phyloP scores from a whole-genome alignment of 2,329 filamentous ascomycete species.

The Torrubiellomyces zombiae region DNA sequence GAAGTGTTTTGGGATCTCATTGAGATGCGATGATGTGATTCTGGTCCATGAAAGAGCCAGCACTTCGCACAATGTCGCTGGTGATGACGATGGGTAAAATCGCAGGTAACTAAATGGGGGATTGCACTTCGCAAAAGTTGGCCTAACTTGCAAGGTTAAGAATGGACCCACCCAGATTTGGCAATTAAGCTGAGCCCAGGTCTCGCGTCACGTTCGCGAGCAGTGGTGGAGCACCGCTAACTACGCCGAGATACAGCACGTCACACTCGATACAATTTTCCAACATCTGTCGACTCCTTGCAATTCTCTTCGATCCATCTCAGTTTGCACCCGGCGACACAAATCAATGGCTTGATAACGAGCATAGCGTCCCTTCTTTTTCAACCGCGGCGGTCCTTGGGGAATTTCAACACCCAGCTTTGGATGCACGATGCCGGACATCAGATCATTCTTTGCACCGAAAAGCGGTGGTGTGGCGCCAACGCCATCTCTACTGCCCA shows the following conservation, averaged over 20 bases:
- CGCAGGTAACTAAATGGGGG: no score
- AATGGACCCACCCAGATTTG: no score
- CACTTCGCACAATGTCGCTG: no score
- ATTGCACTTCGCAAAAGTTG: no score
- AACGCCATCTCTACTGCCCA: slow-evolving; percentile 25
- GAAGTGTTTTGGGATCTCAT: slow-evolving; percentile 18
- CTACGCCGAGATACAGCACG: no score
- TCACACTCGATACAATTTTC: slow-evolving; percentile 11
- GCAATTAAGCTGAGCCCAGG: slow-evolving; percentile 21
- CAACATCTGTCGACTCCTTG: slow-evolving; percentile 4
- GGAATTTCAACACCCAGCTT: slow-evolving; percentile 1
- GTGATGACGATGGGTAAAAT: no score
- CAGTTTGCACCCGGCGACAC: slow-evolving; percentile 9
- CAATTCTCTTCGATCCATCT: no score
- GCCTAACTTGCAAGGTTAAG: no score
- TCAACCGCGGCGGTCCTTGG: slow-evolving; percentile 2
- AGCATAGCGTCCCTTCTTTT: slow-evolving; percentile 4
- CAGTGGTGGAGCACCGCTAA: slow-evolving; percentile 10
- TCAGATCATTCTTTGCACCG: slow-evolving; percentile 76
- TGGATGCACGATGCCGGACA: slow-evolving; percentile 57
- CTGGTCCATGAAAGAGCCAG: no score
- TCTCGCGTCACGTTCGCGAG: slow-evolving; percentile 30
- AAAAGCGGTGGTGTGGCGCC: slow-evolving; percentile 45
- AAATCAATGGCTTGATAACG: slow-evolving; percentile 8
- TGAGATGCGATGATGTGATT: slow-evolving; percentile 5